Conservation (phyloP, 176 grass and related monocot species). For the Ampelocalamus luodianensis region DNA sequence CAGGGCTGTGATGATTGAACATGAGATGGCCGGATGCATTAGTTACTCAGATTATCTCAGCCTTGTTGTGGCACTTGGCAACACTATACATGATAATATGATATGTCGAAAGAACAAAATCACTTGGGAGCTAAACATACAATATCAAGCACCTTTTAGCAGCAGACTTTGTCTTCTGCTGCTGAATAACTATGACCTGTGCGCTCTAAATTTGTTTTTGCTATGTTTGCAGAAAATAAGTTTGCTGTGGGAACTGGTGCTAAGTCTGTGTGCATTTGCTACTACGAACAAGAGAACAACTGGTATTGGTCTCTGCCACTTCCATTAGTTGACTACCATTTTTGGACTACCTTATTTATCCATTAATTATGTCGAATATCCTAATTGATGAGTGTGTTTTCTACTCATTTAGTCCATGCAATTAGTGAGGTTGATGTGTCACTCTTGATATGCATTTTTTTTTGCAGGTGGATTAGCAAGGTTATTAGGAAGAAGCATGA, state of each 20-base stretch:
- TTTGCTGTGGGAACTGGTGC: slow-evolving; percentile 99
- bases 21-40: not conserved
- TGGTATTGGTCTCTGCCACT: slow-evolving; percentile 60
- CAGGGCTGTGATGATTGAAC: not conserved
- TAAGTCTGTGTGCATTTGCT: slow-evolving; percentile 96
- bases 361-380: not conserved
- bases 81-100: not conserved
- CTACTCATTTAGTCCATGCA: slow-evolving; percentile 12
- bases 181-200: not conserved
- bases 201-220: slow-evolving; percentile 13
- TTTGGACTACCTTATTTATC: slow-evolving; percentile 22
- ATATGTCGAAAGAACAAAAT: not conserved
- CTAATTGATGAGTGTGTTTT: slow-evolving; percentile 8
- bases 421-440: slow-evolving; percentile 5
- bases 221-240: slow-evolving; percentile 86
- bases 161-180: not conserved
- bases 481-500: slow-evolving; percentile 94
- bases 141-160: not conserved
- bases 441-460: not conserved
- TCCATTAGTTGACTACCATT: slow-evolving; percentile 11
- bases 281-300: slow-evolving; percentile 95
- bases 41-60: not conserved
- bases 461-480: slow-evolving; percentile 95
- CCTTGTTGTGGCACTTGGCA: not conserved
- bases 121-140: not conserved